Evolutionary conservation across 306 rosid species (phyloP).

Genomic region (Rosa lucieae): DNA sequence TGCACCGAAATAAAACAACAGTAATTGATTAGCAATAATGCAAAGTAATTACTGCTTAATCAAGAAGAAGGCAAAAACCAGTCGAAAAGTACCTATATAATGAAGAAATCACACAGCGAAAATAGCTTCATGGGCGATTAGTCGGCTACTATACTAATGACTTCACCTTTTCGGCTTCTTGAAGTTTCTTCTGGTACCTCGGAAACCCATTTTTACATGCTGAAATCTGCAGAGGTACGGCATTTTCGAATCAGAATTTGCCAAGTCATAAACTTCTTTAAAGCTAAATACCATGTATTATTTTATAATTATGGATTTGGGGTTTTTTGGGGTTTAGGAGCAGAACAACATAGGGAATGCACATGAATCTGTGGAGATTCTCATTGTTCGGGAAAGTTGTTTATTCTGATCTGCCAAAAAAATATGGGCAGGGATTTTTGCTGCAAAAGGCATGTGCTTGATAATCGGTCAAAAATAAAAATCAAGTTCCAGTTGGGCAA

Average conservation of each 20-base stretch:
- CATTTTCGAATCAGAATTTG: not conserved
- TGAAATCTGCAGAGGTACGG: constrained; percentile 62
- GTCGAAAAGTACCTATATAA: constrained; percentile 3
- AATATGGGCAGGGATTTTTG: constrained; percentile 18
- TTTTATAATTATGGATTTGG: not conserved
- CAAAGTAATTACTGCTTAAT: not conserved
- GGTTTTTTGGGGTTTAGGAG: not conserved
- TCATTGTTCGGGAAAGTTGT: constrained; percentile 5
- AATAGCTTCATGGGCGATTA: constrained; percentile 1
- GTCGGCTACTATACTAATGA: constrained; percentile 18
- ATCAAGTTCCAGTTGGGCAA: constrained; percentile 4
- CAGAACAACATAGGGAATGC: constrained; percentile 7
- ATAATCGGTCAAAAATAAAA: constrained; percentile 21
- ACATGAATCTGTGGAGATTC: constrained; percentile 18
- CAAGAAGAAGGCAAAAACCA: not conserved
- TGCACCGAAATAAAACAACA: not conserved
- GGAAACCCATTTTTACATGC: constrained; percentile 83
- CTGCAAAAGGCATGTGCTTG: constrained; percentile 37
- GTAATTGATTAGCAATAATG: not conserved
- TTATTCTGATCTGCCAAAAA: constrained; percentile 10
- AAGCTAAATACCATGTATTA: not conserved
- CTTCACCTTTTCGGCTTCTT: constrained; percentile 55
- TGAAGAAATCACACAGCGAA: not conserved
- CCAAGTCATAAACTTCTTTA: not conserved
- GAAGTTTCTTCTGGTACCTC: constrained; percentile 68